Base-by-base conservation (phyloP, 1,284 basidiomycete species). In the Microbotryomycetes sp. region DNA sequence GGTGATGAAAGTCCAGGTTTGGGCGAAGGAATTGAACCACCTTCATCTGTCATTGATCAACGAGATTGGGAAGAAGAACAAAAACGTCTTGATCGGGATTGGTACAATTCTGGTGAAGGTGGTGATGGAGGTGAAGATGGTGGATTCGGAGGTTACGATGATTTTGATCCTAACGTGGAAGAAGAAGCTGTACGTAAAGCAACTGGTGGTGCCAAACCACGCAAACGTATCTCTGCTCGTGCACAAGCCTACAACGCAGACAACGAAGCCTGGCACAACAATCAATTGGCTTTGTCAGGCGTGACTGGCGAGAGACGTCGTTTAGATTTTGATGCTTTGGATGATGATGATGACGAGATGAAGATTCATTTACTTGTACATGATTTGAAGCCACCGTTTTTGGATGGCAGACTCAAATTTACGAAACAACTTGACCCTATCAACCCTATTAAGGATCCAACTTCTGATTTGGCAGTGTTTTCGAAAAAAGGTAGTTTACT, bases 201-300 rank as follows among this genome's bases (percentile, higher is more conserved):
- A 73, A 83, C 84, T 54, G 86, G 87, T 53, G 63, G 84, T 76
- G 47, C 45, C 4, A 58, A 56, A 6, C 58, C 57, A 5, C 65
- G 86, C 82, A 91, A 87, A 77, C 87, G 87, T 75, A 84, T 93
- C 22, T 93, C 91, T 1, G 92, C 92, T 3, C 81, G 86, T 59
- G 92, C 96, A 76, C 92, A 92, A 1, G 92, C 94, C 84, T 93
- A 92, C 75, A 97, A 97, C 70, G 90, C 90, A 25, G 96, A 99
- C 75, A 94, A 93, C 70, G 94, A 99, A 70, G 80, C 94, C 1
- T 99, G 96, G 96, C 96, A 98, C 79, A 89, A 88, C 6, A 97
- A 98, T 72, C 88, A 93, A 72, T 91, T 99, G 86, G 81, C 92
- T 14, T 92, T 89, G 0, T 97, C 93, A 15, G 96, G 96, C 72